Base-by-base conservation (phyloP, 2,329 filamentous ascomycete species). In the Colletotrichum spinosum region DNA sequence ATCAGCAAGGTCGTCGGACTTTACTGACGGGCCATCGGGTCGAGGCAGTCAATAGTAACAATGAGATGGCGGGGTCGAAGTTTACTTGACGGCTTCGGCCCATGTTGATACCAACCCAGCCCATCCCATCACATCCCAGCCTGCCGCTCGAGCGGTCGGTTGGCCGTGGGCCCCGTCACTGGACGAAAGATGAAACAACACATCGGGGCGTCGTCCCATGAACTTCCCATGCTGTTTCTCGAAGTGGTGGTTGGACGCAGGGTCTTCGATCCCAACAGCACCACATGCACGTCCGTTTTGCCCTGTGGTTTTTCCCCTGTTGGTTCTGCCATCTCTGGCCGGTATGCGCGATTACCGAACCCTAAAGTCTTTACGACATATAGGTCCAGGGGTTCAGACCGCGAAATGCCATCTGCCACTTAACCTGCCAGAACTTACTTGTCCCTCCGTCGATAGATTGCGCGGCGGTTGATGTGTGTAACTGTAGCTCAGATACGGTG, bases 401-500 rank as follows among this genome's bases (percentile, higher is more conserved):
- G 25, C 25, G 25, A 25, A 25, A 25, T 11, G 8, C 15, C 37
- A 8, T 38, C 44, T 56, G 44, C 44, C 42, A 12, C 34, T 17
- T 12, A 39, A 15, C 9, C 44, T 33, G 15, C 15, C 9, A 17
- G 25, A 35, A 15, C 39, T 41, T 33, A 17, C n/a, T 25, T 60
- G 55, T 15, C n/a, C 50, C 12, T 15, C 53, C 39, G n/a, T n/a
- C 41, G 9, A n/a, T 46, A 42, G 46, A 55, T 60, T 60, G 41
- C 60, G 60, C 42, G 55, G 42, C 55, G 39, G 35, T 56, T 46
- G 56, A 60, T 59, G 56, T 55, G 56, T 60, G 45, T 12, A 12
- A 37, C 42, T 38, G 56, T 65, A 44, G 61, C 61, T 65, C 39
- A 60, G 56, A 60, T 51, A 44, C 38, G 8, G 39, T 55, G 61